Percentiles rank a stretch among this genome's conserved stretches.
These are phyloP conservation scores for Cladophialophora chaetospira DNA, from an alignment of 2,329 filamentous ascomycete genomes.

Conservation along the genomic window DNA sequence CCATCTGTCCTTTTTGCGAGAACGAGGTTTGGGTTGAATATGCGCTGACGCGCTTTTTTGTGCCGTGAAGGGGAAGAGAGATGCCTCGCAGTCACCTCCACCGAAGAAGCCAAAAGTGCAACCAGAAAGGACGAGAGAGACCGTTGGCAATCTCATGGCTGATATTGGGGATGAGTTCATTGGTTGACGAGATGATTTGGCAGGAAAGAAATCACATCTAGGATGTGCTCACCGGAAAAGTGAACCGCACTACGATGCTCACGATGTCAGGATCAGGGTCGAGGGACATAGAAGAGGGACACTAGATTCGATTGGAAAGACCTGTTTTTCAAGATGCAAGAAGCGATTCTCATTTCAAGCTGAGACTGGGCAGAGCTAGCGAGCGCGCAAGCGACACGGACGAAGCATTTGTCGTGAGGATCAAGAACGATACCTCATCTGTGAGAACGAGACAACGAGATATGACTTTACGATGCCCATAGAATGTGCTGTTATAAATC, in stretches of 20 bases:
- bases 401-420: not conserved
- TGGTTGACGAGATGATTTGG: not conserved
- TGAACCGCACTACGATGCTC: not conserved
- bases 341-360: not conserved
- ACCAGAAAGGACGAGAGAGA: conserved; percentile 15
- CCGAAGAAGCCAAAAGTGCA: conserved; percentile 8
- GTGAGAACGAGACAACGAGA: not conserved
- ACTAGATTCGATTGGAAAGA: not conserved
- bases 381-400: not conserved
- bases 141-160: conserved; percentile 14
- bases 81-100: not conserved
- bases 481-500: too few species aligned
- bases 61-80: conserved; percentile 7
- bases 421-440: not conserved
- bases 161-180: conserved; percentile 9
- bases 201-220: too few species aligned
- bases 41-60: conserved; percentile 7
- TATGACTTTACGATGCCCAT: not conserved
- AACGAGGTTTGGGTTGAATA: not conserved
- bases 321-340: not conserved
- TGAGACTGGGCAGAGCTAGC: not conserved
- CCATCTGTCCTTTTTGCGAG: not conserved
- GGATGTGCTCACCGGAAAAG: not conserved
- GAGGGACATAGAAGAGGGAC: too few species aligned
- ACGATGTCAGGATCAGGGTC: too few species aligned